Percentiles rank a stretch among this genome's conserved stretches.
These are phyloP conservation scores for Suillus subluteus DNA, from an alignment of 768 basidiomycete genomes.

Conservation along the genomic window DNA sequence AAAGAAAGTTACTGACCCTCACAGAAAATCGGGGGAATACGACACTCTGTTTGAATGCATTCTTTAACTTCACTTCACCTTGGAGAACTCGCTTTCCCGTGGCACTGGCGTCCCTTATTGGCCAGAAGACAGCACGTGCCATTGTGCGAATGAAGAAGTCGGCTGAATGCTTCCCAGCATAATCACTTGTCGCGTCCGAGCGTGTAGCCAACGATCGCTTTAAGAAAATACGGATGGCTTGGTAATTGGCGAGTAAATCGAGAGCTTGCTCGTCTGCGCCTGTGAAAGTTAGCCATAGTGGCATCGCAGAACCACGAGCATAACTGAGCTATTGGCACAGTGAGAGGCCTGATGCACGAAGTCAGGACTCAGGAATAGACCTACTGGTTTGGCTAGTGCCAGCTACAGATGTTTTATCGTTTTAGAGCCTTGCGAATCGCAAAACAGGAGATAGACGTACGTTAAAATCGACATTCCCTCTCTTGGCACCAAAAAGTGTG, in stretches of 20 bases:
- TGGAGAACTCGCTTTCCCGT: slow-evolving; percentile 41
- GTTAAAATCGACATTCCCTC: slow-evolving; percentile 32
- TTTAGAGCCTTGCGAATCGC: not conserved
- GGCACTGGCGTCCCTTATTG: slow-evolving; percentile 25
- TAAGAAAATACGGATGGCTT: slow-evolving; percentile 45
- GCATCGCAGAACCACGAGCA: slow-evolving; percentile 54
- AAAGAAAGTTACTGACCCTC: slow-evolving; percentile 39
- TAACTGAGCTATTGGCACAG: slow-evolving; percentile 45
- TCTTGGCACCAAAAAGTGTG: slow-evolving; percentile 37
- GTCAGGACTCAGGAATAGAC: slow-evolving; percentile 9
- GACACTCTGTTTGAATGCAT: slow-evolving; percentile 45
- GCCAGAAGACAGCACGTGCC: slow-evolving; percentile 55
- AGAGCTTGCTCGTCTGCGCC: slow-evolving; percentile 51
- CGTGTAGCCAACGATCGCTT: slow-evolving; percentile 53
- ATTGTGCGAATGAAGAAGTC: slow-evolving; percentile 47
- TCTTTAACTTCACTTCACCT: slow-evolving; percentile 57
- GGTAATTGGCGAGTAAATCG: slow-evolving; percentile 48
- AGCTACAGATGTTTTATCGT: slow-evolving; percentile 34
- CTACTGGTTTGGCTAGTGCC: slow-evolving; percentile 53
- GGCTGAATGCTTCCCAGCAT: slow-evolving; percentile 43
- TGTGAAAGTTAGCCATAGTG: slow-evolving; percentile 50
- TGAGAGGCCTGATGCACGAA: not conserved
- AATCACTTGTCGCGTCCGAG: slow-evolving; percentile 46
- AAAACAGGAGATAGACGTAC: slow-evolving; percentile 29
- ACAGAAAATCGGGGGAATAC: slow-evolving; percentile 50